Percentiles rank a stretch among this genome's conserved stretches.
Conservation (phyloP, 371 early-diverging fungal genomes). For the Cokeromyces recurvatus region DNA sequence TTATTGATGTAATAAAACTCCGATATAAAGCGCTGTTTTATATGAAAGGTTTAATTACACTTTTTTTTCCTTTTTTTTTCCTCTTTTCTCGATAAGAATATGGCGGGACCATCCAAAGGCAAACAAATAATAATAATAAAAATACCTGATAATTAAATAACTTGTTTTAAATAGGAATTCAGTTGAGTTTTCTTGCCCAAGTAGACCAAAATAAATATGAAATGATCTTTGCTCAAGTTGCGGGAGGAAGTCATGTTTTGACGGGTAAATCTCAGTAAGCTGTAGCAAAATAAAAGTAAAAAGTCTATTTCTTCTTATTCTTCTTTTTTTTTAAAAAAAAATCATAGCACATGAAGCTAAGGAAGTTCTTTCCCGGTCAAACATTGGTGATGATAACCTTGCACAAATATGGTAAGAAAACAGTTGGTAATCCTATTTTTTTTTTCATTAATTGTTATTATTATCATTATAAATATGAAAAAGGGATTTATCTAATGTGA, state of each 20-base stretch:
- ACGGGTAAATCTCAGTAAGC: constrained; percentile 20
- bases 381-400: constrained; percentile 38
- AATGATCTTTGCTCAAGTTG: constrained; percentile 37
- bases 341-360: constrained; percentile 32
- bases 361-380: constrained; percentile 42
- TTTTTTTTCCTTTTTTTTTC: too few relatives aligned
- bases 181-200: constrained; percentile 42
- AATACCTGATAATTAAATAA: background rate
- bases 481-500: constrained; percentile 49
- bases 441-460: background rate
- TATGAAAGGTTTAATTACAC: too few relatives aligned
- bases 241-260: constrained; percentile 22
- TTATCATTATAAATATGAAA: background rate
- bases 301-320: too few relatives aligned
- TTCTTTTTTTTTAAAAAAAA: too few relatives aligned
- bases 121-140: background rate
- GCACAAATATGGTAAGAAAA: constrained; percentile 41
- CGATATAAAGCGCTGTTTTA: too few relatives aligned
- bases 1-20: too few relatives aligned
- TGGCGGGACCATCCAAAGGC: constrained; percentile 27
- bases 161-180: constrained; percentile 26
- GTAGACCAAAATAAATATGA: constrained; percentile 44
- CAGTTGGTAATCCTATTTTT: background rate
- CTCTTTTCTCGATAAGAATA: too few relatives aligned
- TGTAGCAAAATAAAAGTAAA: background rate